Percentiles rank a stretch among this genome's conserved stretches.
phyloP scores from a whole-genome alignment of 1,284 basidiomycete genomes.

The Cystobasidium sp. region DNA sequence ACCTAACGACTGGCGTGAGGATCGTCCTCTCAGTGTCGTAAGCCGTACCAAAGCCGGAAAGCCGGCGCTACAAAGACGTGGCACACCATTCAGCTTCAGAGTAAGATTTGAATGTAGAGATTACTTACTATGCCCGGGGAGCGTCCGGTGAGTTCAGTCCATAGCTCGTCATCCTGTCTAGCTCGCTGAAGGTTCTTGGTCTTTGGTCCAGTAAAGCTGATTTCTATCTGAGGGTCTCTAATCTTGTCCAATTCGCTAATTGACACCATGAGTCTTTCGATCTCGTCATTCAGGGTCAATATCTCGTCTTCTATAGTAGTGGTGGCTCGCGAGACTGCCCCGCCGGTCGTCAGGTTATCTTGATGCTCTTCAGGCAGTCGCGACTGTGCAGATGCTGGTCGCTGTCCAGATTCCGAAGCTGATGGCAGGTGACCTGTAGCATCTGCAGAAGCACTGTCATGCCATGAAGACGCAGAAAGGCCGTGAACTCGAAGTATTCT shows the following conservation, averaged over 20 bases:
- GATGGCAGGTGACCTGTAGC: no score
- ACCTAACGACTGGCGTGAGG: constrained; percentile 31
- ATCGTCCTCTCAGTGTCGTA: constrained; percentile 32
- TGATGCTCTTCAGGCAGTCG: no score
- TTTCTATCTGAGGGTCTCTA: constrained; percentile 26
- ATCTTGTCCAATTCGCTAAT: constrained; percentile 8
- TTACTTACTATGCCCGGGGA: constrained; percentile 23
- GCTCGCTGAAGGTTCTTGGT: constrained; percentile 8
- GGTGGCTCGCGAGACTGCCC: neutral
- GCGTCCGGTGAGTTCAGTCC: constrained; percentile 32
- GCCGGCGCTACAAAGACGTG: constrained; percentile 2
- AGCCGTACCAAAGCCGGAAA: constrained; percentile 14
- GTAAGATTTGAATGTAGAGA: neutral
- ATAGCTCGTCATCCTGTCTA: constrained; percentile 32
- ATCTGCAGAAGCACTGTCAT: no score
- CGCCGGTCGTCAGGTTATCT: no score
- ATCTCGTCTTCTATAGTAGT: constrained; percentile 10
- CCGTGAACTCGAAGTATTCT: neutral
- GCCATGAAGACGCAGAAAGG: no score
- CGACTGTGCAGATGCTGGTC: no score
- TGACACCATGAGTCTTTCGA: constrained; percentile 5
- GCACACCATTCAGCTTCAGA: neutral
- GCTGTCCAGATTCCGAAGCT: no score
- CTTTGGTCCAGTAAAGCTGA: constrained; percentile 22
- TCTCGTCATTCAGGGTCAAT: neutral